phyloP scores from a whole-genome alignment of 371 early-diverging fungal species.

The Coemansia sp. region DNA sequence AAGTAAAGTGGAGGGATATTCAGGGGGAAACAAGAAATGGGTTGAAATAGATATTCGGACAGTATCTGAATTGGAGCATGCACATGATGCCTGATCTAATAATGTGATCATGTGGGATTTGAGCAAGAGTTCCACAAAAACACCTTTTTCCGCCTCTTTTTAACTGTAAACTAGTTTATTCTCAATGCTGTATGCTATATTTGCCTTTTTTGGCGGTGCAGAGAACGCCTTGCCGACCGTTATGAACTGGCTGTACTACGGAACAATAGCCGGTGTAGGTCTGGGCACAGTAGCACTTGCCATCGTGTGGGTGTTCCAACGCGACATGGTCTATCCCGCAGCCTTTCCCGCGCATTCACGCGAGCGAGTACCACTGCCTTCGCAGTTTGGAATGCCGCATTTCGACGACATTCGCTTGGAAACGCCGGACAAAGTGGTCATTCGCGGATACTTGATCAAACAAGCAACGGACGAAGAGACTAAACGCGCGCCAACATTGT shows the following conservation, averaged over 20 bases:
- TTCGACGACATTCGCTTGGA: constrained; percentile 72
- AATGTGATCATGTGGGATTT: background rate
- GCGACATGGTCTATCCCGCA: constrained; percentile 82
- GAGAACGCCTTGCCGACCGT: constrained; percentile 22
- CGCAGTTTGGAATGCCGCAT: constrained; percentile 60
- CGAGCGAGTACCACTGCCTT: constrained; percentile 66
- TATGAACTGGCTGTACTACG: constrained; percentile 33
- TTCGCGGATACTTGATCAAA: constrained; percentile 80
- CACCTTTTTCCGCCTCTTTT: background rate
- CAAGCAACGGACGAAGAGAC: constrained; percentile 59
- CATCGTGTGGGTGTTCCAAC: constrained; percentile 75
- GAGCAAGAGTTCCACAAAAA: background rate
- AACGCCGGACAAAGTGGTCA: constrained; percentile 77
- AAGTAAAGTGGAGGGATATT: background rate
- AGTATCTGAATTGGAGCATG: background rate
- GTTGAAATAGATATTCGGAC: background rate
- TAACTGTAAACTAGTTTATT: background rate
- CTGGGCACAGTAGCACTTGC: constrained; percentile 29
- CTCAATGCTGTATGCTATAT: constrained; percentile 40
- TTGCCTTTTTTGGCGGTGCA: constrained; percentile 34
- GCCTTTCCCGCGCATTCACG: constrained; percentile 79
- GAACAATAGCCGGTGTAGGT: constrained; percentile 7
- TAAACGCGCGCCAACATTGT: constrained; percentile 66
- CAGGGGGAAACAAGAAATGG: background rate
- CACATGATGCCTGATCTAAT: background rate